Percentiles rank a stretch among this genome's conserved stretches.
Conservation (phyloP, 2,329 filamentous ascomycete species). For the Exophiala lecanii-corni region DNA sequence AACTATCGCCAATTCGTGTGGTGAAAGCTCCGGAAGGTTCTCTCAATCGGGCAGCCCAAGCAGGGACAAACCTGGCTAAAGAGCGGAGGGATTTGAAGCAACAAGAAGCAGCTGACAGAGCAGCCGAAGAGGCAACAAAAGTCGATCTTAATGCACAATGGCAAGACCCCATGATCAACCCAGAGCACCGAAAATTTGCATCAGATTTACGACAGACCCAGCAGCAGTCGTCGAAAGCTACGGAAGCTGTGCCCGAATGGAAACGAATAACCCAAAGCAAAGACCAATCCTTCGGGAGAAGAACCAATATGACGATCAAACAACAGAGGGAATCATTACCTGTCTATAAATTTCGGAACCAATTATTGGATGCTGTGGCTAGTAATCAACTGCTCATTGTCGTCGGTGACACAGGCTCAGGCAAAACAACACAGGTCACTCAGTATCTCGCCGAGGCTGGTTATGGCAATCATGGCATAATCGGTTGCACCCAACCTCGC, state of each 20-base stretch:
- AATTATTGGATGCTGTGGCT: conserved; percentile 79
- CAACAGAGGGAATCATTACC: conserved; percentile 87
- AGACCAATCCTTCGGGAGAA: conserved; percentile 75
- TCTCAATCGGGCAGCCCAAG: conserved; percentile 92
- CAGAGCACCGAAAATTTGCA: conserved; percentile 82
- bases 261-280: conserved; percentile 77
- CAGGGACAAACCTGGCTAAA: conserved; percentile 80
- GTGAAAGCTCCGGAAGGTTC: conserved; percentile 98
- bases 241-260: conserved; percentile 81
- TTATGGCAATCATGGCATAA: conserved; percentile 80
- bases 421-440: conserved; percentile 95
- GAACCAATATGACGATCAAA: conserved; percentile 88
- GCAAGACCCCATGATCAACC: conserved; percentile 92
- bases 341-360: conserved; percentile 80
- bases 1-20: conserved; percentile 90
- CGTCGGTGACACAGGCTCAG: conserved; percentile 93
- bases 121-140: conserved; percentile 67
- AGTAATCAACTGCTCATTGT: conserved; percentile 92
- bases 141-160: conserved; percentile 86
- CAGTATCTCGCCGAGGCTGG: conserved; percentile 96
- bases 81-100: conserved; percentile 85
- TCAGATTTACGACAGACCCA: conserved; percentile 72
- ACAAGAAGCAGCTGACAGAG: conserved; percentile 75
- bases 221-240: conserved; percentile 49
- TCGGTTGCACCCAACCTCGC: conserved; percentile 92